A percentile compares a stretch with the other conserved stretches of the same genome.
Conservation (phyloP, 169 alveolate genomes). For the Cryptosporidium viatorum region DNA sequence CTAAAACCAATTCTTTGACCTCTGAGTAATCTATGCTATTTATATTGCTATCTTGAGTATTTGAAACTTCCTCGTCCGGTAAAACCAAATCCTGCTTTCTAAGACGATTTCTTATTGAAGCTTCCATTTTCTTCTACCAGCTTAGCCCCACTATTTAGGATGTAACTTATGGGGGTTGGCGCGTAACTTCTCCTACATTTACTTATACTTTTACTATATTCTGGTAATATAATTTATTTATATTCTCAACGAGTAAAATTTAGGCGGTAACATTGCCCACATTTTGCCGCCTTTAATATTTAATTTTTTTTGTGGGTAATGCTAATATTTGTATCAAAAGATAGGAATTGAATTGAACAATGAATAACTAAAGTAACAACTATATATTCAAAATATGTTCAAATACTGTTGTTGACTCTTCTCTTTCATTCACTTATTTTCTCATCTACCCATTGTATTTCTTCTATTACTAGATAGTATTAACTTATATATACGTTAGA, state of each 20-base stretch:
- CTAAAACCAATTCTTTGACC: constrained; percentile 85
- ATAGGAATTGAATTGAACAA: too few species aligned
- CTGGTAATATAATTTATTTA: not conserved
- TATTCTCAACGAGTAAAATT: not conserved
- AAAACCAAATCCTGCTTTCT: constrained; percentile 66
- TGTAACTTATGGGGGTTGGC: constrained; percentile 4
- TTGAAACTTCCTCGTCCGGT: constrained; percentile 69
- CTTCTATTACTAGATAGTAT: not conserved
- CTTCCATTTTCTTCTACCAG: constrained; percentile 43
- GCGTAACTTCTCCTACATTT: not conserved
- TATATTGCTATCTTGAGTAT: constrained; percentile 32
- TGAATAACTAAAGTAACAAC: not conserved
- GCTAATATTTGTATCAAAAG: not conserved
- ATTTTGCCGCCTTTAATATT: not conserved
- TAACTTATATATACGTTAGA: not conserved
- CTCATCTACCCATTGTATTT: not conserved
- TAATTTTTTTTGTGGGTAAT: too few species aligned
- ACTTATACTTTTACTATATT: not conserved
- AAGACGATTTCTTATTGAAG: constrained; percentile 70
- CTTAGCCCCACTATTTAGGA: constrained; percentile 50
- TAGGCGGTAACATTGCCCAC: not conserved
- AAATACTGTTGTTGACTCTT: too few species aligned
- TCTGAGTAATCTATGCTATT: constrained; percentile 65
- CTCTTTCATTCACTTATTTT: too few species aligned
- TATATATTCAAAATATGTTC: not conserved